phyloP scores from a whole-genome alignment of 371 early-diverging fungal genomes.

The Mucor velutinosus region DNA sequence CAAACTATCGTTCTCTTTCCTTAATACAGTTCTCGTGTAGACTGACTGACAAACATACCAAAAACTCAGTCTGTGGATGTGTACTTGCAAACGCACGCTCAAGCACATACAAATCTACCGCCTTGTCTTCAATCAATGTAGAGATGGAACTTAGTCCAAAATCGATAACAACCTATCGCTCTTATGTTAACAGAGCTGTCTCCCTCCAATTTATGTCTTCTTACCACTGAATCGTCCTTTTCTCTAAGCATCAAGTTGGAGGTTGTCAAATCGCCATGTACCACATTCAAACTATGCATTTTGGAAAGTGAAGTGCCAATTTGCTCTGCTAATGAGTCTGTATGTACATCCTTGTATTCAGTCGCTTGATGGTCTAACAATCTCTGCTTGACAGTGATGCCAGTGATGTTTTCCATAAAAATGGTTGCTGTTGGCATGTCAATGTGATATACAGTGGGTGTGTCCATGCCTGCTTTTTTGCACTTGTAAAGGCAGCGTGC shows the following conservation, averaged over 20 bases:
- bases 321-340: constrained; percentile 46
- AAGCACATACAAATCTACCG: constrained; percentile 98
- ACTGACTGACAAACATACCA: constrained; percentile 49
- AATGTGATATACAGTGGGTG: constrained; percentile 82
- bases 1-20: constrained; percentile 57
- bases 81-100: constrained; percentile 94
- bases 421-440: constrained; percentile 71
- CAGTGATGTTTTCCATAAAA: constrained; percentile 86
- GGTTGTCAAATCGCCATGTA: constrained; percentile 99
- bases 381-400: constrained; percentile 74
- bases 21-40: not conserved
- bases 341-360: constrained; percentile 37
- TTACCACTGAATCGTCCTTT: constrained; percentile 55
- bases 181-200: not conserved
- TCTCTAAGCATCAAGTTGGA: constrained; percentile 90
- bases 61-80: constrained; percentile 77
- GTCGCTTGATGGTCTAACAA: constrained; percentile 47
- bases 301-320: constrained; percentile 76
- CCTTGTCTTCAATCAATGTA: constrained; percentile 94
- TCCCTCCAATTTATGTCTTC: not conserved
- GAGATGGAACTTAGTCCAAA: constrained; percentile 96
- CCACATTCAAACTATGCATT: constrained; percentile 86
- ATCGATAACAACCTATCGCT: constrained; percentile 82
- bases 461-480: constrained; percentile 72
- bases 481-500: constrained; percentile 81